Conservation (phyloP, 2,329 filamentous ascomycete genomes). For the Hymenoscyphus linearis region DNA sequence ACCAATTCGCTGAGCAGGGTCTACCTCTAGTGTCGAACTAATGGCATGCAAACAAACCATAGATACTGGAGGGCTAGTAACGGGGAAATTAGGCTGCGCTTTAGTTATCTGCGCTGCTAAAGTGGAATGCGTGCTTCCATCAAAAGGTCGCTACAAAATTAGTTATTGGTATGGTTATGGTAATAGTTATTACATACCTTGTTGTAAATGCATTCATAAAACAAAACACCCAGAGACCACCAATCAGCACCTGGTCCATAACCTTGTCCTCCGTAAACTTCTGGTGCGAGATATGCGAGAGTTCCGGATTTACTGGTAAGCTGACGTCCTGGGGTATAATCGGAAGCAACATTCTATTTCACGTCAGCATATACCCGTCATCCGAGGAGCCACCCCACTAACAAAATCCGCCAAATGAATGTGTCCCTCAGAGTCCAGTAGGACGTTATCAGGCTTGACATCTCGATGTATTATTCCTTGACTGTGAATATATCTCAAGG, state of each 20-base stretch:
- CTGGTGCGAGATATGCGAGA: constrained; percentile 88
- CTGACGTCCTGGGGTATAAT: constrained; percentile 75
- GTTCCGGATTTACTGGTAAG: constrained; percentile 96
- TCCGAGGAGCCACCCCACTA: constrained; percentile 36
- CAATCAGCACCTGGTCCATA: constrained; percentile 91
- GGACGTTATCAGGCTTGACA: constrained; percentile 86
- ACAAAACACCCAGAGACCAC: constrained; percentile 98
- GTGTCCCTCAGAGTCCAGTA: constrained; percentile 84
- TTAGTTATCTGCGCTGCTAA: constrained; percentile 76
- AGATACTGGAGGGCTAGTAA: constrained; percentile 86
- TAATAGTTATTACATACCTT: constrained; percentile 55
- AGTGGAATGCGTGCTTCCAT: constrained; percentile 78
- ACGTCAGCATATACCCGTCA: constrained; percentile 33
- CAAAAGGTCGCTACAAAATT: constrained; percentile 71
- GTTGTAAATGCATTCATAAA: constrained; percentile 99
- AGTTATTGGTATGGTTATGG: constrained; percentile 3
- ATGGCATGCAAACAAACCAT: constrained; percentile 87
- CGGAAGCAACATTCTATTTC: constrained; percentile 85
- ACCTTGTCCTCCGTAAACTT: constrained; percentile 86
- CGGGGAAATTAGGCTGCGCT: constrained; percentile 79
- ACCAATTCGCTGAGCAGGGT: constrained; percentile 79
- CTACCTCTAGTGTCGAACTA: constrained; percentile 72
- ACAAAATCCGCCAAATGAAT: constrained; percentile 98
- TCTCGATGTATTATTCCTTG: constrained; percentile 89
- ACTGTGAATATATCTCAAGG: constrained; percentile 76